Conservation (phyloP, 768 basidiomycete species). For the Mycena leptocephala region DNA sequence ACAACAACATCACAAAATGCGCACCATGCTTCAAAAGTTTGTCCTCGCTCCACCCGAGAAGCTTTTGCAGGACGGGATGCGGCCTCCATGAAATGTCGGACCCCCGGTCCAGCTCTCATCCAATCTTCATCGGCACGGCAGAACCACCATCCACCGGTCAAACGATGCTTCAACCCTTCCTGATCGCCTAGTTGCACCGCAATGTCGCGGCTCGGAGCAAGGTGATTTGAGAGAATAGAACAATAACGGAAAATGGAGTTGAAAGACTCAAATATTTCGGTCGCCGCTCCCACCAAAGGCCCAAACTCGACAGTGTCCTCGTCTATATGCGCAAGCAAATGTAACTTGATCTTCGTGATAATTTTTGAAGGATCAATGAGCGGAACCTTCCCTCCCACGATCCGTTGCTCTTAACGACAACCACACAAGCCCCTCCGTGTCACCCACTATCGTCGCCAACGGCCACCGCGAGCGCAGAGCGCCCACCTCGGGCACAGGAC, state of each 20-base stretch:
- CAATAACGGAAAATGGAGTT: neutral
- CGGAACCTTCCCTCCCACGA: no score
- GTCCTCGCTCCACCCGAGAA: conserved; percentile 10
- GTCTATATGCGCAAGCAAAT: neutral
- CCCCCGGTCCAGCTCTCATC: neutral
- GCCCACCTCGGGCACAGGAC: no score
- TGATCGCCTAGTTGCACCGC: conserved; percentile 9
- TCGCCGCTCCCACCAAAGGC: neutral
- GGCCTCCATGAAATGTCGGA: neutral
- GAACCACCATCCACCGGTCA: conserved; percentile 17
- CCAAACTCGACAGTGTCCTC: neutral
- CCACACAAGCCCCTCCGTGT: no score
- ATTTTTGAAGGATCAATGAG: no score
- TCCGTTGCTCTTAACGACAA: no score
- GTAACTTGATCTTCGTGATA: neutral
- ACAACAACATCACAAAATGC: no score
- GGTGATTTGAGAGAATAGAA: neutral
- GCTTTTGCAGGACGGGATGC: conserved; percentile 13
- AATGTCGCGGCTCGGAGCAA: neutral
- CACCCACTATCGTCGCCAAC: no score
- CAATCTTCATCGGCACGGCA: no score
- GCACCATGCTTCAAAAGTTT: neutral
- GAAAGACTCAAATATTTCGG: neutral
- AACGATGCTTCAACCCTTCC: conserved; percentile 9
- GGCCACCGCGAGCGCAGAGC: no score